Conservation (phyloP, 768 basidiomycete genomes). For the Auriculariales sp. region DNA sequence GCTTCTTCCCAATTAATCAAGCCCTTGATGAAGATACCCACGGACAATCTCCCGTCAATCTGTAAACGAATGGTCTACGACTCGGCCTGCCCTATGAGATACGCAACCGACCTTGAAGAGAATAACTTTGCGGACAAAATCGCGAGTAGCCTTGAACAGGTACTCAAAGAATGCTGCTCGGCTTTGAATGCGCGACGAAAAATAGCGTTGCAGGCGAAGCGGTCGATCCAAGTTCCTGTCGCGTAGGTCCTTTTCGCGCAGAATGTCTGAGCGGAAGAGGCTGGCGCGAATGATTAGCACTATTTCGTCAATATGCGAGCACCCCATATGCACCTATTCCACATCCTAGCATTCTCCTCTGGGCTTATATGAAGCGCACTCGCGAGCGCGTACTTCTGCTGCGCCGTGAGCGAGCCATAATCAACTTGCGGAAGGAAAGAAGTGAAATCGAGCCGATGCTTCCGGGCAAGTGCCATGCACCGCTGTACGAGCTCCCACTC, state of each 20-base stretch:
- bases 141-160: slow-evolving; percentile 36
- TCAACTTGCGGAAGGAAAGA: slow-evolving; percentile 38
- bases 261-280: slow-evolving; percentile 43
- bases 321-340: slow-evolving; percentile 33
- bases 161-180: slow-evolving; percentile 47
- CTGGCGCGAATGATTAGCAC: slow-evolving; percentile 10
- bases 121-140: slow-evolving; percentile 43
- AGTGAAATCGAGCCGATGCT: slow-evolving; percentile 27
- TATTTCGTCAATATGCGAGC: neutral
- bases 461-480: slow-evolving; percentile 29
- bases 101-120: slow-evolving; percentile 32
- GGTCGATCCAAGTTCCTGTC: slow-evolving; percentile 36
- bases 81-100: neutral
- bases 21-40: slow-evolving; percentile 52
- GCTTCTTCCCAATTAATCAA: slow-evolving; percentile 44
- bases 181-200: slow-evolving; percentile 39
- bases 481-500: slow-evolving; percentile 48
- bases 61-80: slow-evolving; percentile 11
- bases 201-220: slow-evolving; percentile 43
- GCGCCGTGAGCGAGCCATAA: slow-evolving; percentile 36
- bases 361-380: slow-evolving; percentile 24
- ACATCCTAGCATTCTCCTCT: slow-evolving; percentile 33
- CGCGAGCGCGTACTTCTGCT: slow-evolving; percentile 39
- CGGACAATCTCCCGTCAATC: slow-evolving; percentile 47
- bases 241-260: slow-evolving; percentile 34